These are phyloP conservation scores for Tetracladium setigerum DNA, from an alignment of 495 filamentous ascomycete genomes.

Conservation along the genomic window DNA sequence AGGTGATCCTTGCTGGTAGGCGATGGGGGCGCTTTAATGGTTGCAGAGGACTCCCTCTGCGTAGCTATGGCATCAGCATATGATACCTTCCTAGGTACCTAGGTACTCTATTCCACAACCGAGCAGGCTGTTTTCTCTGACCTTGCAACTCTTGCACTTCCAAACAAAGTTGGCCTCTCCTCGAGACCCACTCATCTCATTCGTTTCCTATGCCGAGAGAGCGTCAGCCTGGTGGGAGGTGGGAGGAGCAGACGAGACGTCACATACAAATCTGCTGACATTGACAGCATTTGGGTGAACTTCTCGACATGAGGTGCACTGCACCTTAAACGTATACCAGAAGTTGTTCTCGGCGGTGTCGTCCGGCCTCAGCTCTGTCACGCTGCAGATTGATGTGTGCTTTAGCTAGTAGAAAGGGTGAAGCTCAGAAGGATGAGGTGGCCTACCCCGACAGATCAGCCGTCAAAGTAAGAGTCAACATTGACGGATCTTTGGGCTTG, in stretches of 20 bases:
- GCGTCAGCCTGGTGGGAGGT: neutral
- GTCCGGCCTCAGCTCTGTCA: constrained; percentile 78
- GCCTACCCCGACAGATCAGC: constrained; percentile 64
- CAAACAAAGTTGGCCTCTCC: constrained; percentile 98
- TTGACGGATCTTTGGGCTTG: constrained; percentile 28
- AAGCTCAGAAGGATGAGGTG: neutral
- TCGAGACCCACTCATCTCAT: constrained; percentile 82
- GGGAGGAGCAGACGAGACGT: neutral
- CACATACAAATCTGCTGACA: constrained; percentile 80
- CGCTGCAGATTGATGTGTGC: constrained; percentile 41
- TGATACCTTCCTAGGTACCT: neutral
- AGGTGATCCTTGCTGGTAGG: constrained; percentile 62
- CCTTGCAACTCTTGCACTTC: constrained; percentile 90
- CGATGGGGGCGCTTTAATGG: constrained; percentile 64
- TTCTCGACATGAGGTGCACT: constrained; percentile 93
- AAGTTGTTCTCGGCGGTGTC: constrained; percentile 77
- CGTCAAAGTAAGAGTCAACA: constrained; percentile 72
- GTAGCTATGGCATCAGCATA: constrained; percentile 2
- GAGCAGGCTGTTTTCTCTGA: constrained; percentile 22
- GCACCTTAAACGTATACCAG: constrained; percentile 93
- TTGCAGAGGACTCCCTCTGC: constrained; percentile 52
- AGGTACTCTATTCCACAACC: neutral
- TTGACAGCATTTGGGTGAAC: constrained; percentile 80
- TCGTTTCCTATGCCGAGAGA: constrained; percentile 52
- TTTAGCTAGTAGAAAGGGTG: constrained; percentile 24